Percentiles rank a stretch among this genome's conserved stretches.
These are phyloP conservation scores for Acanthamoeba royreba DNA, from an alignment of 208 protist genomes.

Conservation along the genomic window DNA sequence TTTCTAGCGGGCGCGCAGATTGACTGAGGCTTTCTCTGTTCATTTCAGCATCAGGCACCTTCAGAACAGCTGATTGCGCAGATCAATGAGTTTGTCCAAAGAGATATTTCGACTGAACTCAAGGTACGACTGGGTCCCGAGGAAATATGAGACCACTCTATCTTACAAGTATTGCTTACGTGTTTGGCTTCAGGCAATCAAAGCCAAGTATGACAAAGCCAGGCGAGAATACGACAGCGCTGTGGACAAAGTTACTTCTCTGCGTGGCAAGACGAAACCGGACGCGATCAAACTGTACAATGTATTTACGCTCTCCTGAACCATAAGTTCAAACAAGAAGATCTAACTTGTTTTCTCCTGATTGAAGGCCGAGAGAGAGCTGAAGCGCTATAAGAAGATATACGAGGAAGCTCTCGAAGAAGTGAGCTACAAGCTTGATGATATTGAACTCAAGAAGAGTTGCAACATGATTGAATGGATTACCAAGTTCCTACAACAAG, in stretches of 20 bases:
- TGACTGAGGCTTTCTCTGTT: background rate
- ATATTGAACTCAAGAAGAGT: constrained; percentile 1
- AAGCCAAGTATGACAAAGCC: background rate
- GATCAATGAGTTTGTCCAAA: background rate
- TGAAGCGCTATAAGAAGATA: background rate
- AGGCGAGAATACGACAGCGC: background rate
- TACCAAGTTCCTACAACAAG: background rate
- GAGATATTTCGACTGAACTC: background rate
- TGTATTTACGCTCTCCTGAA: background rate
- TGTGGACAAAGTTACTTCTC: background rate
- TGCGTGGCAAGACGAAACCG: background rate
- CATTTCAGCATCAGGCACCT: background rate
- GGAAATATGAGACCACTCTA: background rate
- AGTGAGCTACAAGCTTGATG: background rate
- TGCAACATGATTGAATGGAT: background rate
- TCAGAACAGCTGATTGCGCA: background rate
- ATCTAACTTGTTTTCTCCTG: background rate
- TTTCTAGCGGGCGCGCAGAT: background rate
- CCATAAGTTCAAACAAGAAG: too few relatives aligned
- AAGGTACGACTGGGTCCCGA: background rate
- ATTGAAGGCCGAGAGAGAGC: background rate
- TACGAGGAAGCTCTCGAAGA: background rate
- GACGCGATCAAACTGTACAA: constrained; percentile 21
- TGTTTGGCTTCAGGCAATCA: background rate
- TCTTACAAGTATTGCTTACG: background rate